Base-by-base conservation (phyloP, 805 yeast genomes). In the Candida ulmi region DNA sequence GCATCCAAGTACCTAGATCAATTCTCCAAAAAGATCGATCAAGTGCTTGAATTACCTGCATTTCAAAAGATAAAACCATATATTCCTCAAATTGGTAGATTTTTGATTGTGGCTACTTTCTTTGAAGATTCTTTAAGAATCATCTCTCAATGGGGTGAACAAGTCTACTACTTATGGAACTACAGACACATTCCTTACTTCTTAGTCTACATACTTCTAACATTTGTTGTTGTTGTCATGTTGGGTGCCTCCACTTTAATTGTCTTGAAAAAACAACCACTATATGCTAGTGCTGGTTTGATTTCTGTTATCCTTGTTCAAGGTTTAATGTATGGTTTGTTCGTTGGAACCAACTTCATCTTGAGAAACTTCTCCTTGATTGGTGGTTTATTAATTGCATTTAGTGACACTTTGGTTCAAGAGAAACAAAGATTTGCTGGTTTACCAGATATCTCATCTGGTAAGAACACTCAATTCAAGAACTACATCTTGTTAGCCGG, bases 61-160 rank as follows among this genome's bases (percentile, higher is more conserved):
- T 71, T 48, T 67, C 76, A 38, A 21, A 46, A 44, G 26, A 57
- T 81, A 33, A 80, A 73, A 58, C 91, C 91, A 0, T 81, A 78
- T 53, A 81, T 90, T 36, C 97, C 98, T 8, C 79, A 80, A 17
- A 76, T 91, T 52, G 98, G 96, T 29, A 74, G 98, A 42, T 78
- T 86, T 44, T 76, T 90, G 48, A 90, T 91, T 45, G 96, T 91
- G 40, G 95, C 95, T 36, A 93, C 98, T 0, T 91, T 90, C 59
- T 76, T 79, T 49, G 98, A 91, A 64, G 98, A 93, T 57, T 76
- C 95, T 3, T 59, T 82, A 38, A 76, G 99, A 61, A 86, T 91
- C 54, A 51, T 80, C 38, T 66, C 88, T 6, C 97, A 90, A 66
- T 91, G 97, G 97, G 62, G 73, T 27, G 95, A 87, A 54, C 99